These are phyloP conservation scores for Parsonsia alboflavescens DNA, from an alignment of 257 asterid genomes.

Conservation along the genomic window DNA sequence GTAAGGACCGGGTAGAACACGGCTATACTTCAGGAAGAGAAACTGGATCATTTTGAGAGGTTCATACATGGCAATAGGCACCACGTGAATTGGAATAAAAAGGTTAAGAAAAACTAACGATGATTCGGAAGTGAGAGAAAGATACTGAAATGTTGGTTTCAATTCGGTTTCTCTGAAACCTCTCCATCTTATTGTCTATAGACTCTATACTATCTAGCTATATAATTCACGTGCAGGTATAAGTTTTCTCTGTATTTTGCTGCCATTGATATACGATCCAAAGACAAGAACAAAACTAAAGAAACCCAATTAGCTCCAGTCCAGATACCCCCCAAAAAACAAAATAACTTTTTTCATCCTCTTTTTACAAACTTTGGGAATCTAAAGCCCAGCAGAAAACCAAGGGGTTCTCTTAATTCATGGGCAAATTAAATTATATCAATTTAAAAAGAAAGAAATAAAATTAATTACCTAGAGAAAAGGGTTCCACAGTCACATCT, in stretches of 20 bases:
- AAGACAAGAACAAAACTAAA: constrained; percentile 37
- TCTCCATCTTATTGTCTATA: no score
- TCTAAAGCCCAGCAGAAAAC: neutral
- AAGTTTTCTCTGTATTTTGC: constrained; percentile 11
- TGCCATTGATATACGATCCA: constrained; percentile 34
- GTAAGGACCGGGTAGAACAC: constrained; percentile 27
- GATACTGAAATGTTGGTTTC: neutral
- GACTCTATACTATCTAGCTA: constrained; percentile 6
- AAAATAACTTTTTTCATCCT: neutral
- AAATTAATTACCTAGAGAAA: constrained; percentile 85
- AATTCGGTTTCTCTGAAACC: no score
- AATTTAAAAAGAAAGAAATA: no score
- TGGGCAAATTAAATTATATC: no score
- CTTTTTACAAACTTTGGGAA: neutral
- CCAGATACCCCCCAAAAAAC: neutral
- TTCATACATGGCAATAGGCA: constrained; percentile 15
- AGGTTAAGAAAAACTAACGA: constrained; percentile 26
- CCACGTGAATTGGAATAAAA: constrained; percentile 51
- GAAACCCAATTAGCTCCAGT: constrained; percentile 15
- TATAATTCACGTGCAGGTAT: constrained; percentile 61
- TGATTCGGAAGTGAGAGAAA: constrained; percentile 26
- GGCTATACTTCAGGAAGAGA: constrained; percentile 44
- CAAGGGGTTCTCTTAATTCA: neutral
- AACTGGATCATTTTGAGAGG: neutral
- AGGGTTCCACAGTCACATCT: constrained; percentile 80